Evolutionary conservation across 805 yeast species (phyloP).

Genomic region (Clavispora santaluciae): DNA sequence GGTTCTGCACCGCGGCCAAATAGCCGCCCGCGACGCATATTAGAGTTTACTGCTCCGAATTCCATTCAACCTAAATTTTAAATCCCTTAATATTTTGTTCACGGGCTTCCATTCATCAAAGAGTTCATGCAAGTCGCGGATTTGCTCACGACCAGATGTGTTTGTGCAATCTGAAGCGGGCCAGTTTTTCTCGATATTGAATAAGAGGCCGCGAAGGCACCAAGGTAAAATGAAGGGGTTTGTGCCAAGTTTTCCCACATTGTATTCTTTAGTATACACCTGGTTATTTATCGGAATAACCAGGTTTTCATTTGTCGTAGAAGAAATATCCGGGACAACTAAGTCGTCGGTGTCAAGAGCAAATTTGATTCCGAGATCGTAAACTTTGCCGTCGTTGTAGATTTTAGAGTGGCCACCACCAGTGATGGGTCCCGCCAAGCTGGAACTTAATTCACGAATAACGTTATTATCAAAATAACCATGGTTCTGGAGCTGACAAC

Average conservation of each 20-base stretch:
- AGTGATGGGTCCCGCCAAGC: slow-evolving; percentile 76
- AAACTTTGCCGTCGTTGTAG: slow-evolving; percentile 80
- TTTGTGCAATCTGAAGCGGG: slow-evolving; percentile 4
- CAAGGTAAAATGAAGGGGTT: slow-evolving; percentile 90
- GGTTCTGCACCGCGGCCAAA: background rate
- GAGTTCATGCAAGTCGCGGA: slow-evolving; percentile 56
- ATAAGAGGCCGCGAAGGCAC: slow-evolving; percentile 76
- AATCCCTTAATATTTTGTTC: slow-evolving; percentile 72
- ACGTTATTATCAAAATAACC: slow-evolving; percentile 86
- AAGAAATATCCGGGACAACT: slow-evolving; percentile 25
- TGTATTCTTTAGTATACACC: slow-evolving; percentile 43
- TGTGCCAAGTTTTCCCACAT: slow-evolving; percentile 59
- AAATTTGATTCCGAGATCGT: slow-evolving; percentile 71
- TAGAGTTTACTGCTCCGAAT: slow-evolving; percentile 38
- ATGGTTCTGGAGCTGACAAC: slow-evolving; percentile 66
- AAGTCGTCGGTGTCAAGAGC: slow-evolving; percentile 70
- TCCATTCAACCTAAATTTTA: slow-evolving; percentile 72
- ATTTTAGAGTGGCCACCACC: slow-evolving; percentile 94
- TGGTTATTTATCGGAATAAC: slow-evolving; percentile 30
- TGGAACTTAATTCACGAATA: slow-evolving; percentile 67
- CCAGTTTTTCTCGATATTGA: slow-evolving; percentile 51
- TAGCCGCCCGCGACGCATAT: slow-evolving; percentile 1
- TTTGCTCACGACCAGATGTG: slow-evolving; percentile 45
- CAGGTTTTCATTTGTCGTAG: slow-evolving; percentile 5
- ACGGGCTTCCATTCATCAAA: slow-evolving; percentile 89